Base-by-base conservation (phyloP, 768 basidiomycete genomes). In the Termitomyces sp. region DNA sequence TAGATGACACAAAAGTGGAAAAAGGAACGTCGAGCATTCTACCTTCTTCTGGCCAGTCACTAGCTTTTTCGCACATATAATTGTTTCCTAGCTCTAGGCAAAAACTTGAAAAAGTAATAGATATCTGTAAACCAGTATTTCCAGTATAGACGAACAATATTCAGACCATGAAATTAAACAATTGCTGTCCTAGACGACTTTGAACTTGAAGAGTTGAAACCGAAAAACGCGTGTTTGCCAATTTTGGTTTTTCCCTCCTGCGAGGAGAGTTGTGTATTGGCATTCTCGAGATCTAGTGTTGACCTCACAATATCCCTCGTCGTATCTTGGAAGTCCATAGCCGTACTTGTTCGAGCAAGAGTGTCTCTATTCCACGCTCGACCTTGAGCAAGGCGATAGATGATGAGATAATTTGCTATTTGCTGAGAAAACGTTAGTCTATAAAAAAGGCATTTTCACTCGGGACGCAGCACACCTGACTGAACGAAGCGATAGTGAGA, bases 371-470 rank as follows among this genome's bases (percentile, higher is more conserved):
- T 57, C 77, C 75, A 78, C 3, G 73, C 76, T 35, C 71, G 72
- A 6, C 77, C 77, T 51, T 75, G 70, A 2, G 73, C 70, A 32
- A 78, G 63, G 30, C 76, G 74, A 36, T 70, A 73, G 36, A 75
- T 75, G 33, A 78, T 78, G 35, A 78, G 69, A 48, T 76, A 70
- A 13, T 74, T 73, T 3, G 75, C 73, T 26, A 77, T 70, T 64
- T 69, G 67, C 68, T 70, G 49, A 26, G 14, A 42, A 26, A n/a
- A 30, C 12, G 30, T 54, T 6, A 60, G 53, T 22, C 12, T 50
- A 46, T 33, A 16, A 53, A 4, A 42, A 42, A 42, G 3, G 9
- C 9, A 10, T 45, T 18, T n/a, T 32, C 13, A 9, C 4, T 12
- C 24, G 20, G 20, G 40, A 53, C 14, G 36, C n/a, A 22, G 55